Percentiles rank a stretch among this genome's conserved stretches.
These are phyloP conservation scores for Colletotrichum plurivorum DNA, from an alignment of 2,329 filamentous ascomycete genomes.

Conservation along the genomic window DNA sequence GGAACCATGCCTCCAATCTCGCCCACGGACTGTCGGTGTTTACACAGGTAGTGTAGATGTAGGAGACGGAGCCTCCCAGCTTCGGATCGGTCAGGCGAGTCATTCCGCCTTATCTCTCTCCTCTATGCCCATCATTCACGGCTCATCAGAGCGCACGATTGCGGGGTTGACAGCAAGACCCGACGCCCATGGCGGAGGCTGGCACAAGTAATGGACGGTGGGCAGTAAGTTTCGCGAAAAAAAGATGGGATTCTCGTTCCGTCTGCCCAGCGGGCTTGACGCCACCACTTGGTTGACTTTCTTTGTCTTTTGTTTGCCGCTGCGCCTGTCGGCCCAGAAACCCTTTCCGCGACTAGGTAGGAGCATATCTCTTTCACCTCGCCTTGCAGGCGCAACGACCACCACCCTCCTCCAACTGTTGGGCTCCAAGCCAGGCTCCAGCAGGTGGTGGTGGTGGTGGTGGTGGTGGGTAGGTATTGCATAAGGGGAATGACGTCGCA, in stretches of 20 bases:
- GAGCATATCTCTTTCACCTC: not conserved
- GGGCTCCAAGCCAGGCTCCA: not conserved
- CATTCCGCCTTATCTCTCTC: conserved; percentile 12
- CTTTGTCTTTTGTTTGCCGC: conserved; percentile 11
- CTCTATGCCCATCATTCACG: conserved; percentile 6
- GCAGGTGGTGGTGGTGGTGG: not conserved
- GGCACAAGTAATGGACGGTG: conserved; percentile 7
- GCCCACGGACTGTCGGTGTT: conserved; percentile 21
- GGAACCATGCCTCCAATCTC: conserved; percentile 16
- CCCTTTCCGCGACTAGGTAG: not conserved
- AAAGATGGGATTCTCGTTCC: conserved; percentile 24
- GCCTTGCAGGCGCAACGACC: conserved; percentile 12
- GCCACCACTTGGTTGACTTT: conserved; percentile 1
- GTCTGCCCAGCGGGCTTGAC: conserved; percentile 12
- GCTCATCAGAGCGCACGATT: not conserved
- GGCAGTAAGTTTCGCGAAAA: conserved; percentile 23
- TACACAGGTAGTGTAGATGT: conserved; percentile 2
- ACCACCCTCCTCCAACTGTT: not conserved
- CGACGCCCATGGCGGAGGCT: conserved; percentile 8
- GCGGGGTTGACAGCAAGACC: not conserved
- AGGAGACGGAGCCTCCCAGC: conserved; percentile 1
- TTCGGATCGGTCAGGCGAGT: conserved; percentile 20
- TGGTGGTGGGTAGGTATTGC: conserved; percentile 4
- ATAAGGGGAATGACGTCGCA: conserved; percentile 37
- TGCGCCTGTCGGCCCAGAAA: conserved; percentile 6